phyloP scores from a whole-genome alignment of 768 basidiomycete species.

The Trametes gibbosa region DNA sequence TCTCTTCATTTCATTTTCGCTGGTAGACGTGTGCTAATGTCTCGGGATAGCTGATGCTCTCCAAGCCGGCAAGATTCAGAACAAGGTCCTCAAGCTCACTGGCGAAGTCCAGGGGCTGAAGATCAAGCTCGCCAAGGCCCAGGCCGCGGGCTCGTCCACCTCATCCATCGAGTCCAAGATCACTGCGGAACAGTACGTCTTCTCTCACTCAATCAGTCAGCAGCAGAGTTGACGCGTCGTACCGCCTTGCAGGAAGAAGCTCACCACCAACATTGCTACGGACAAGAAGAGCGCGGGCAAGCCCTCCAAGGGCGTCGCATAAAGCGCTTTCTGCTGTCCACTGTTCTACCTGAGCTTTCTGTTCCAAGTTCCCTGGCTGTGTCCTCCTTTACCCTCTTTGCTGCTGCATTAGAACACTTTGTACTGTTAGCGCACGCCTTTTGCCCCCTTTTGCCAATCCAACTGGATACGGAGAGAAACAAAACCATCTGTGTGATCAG shows the following conservation, averaged over 20 bases:
- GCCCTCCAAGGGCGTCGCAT: constrained; percentile 32
- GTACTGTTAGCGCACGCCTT: constrained; percentile 19
- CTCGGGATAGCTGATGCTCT: constrained; percentile 29
- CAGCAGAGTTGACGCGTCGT: neutral
- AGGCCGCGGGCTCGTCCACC: constrained; percentile 33
- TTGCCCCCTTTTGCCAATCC: constrained; percentile 10
- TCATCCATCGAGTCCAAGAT: constrained; percentile 29
- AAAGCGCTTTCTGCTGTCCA: neutral
- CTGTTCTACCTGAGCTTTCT: too few relatives aligned
- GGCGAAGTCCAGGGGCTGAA: constrained; percentile 35
- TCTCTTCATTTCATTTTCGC: neutral
- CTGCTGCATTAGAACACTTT: constrained; percentile 18
- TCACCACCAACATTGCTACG: constrained; percentile 36
- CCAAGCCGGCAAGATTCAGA: constrained; percentile 40
- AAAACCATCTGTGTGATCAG: neutral
- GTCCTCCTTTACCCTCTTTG: neutral
- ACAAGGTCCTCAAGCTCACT: constrained; percentile 44
- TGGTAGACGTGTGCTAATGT: neutral
- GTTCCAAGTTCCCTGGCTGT: neutral
- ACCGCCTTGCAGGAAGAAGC: constrained; percentile 28
- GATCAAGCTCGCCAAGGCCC: constrained; percentile 38
- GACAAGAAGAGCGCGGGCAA: constrained; percentile 32
- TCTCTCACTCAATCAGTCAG: neutral
- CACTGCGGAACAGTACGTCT: constrained; percentile 29
- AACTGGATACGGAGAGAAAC: constrained; percentile 16